phyloP scores from a whole-genome alignment of 208 protist genomes.

The Crithidia expoeki region DNA sequence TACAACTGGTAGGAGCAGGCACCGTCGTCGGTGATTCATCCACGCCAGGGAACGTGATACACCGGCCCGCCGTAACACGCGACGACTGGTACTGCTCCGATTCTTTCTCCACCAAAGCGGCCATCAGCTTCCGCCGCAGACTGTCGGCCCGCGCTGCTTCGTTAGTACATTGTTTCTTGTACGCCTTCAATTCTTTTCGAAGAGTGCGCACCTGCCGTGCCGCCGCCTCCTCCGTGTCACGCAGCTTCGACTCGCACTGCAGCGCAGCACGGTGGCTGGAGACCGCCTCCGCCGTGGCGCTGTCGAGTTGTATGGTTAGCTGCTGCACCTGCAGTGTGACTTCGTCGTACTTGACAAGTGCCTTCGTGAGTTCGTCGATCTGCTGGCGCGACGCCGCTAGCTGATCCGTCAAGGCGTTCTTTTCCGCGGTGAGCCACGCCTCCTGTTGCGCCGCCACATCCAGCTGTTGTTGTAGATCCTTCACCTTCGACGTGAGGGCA shows the following conservation, averaged over 20 bases:
- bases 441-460: constrained; percentile 59
- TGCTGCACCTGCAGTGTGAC: constrained; percentile 52
- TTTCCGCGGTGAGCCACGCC: constrained; percentile 59
- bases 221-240: constrained; percentile 59
- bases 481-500: constrained; percentile 30
- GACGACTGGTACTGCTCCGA: constrained; percentile 21
- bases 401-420: constrained; percentile 44
- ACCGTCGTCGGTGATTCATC: constrained; percentile 10
- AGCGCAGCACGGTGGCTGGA: constrained; percentile 45
- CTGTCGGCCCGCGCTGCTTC: constrained; percentile 55
- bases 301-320: constrained; percentile 51
- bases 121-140: constrained; percentile 63
- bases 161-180: constrained; percentile 47
- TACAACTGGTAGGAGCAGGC: neutral
- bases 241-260: constrained; percentile 38
- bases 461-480: constrained; percentile 37
- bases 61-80: neutral
- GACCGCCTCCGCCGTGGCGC: constrained; percentile 49
- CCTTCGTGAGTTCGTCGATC: constrained; percentile 49
- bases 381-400: constrained; percentile 50
- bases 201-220: constrained; percentile 43
- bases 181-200: constrained; percentile 51
- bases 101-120: constrained; percentile 61
- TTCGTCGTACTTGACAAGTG: constrained; percentile 35
- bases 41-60: constrained; percentile 2